Percentiles rank a stretch among this genome's conserved stretches.
Conservation (phyloP, 2,329 filamentous ascomycete genomes). For the Phaeosphaeria sp. region DNA sequence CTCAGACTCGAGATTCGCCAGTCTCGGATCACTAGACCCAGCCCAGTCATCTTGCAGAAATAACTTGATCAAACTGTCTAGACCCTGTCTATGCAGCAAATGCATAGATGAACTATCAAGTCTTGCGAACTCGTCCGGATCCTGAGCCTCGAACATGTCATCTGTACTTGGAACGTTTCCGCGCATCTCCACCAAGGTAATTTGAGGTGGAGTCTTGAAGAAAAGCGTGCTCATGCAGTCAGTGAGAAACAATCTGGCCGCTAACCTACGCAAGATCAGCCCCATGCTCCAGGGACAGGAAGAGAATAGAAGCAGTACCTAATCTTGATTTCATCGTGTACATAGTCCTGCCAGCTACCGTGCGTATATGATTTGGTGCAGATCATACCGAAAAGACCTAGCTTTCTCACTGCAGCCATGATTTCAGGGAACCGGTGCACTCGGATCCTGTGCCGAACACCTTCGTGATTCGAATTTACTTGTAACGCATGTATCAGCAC, state of each 20-base stretch:
- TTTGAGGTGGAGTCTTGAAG: slow-evolving; percentile 16
- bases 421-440: slow-evolving; percentile 9
- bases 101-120: background rate
- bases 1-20: background rate
- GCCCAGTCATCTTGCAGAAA: slow-evolving; percentile 5
- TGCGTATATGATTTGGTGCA: background rate
- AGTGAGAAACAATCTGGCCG: background rate
- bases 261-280: background rate
- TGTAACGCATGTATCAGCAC: slow-evolving; percentile 13
- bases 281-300: background rate
- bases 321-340: slow-evolving; percentile 13
- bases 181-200: slow-evolving; percentile 13
- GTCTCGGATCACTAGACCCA: background rate
- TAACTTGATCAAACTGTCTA: background rate
- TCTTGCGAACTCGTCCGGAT: background rate
- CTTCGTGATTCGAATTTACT: slow-evolving; percentile 11
- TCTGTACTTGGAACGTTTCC: slow-evolving; percentile 13
- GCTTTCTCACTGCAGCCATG: slow-evolving; percentile 10
- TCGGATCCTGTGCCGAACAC: slow-evolving; percentile 8
- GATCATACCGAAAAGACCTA: background rate
- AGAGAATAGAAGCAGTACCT: background rate
- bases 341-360: slow-evolving; percentile 12
- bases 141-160: slow-evolving; percentile 18
- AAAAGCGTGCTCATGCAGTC: slow-evolving; percentile 16
- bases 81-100: background rate